Evolutionary conservation across 345 rosid species (phyloP), one percentile per base, ranked within the genome.

Genomic region (Syzygium aromaticum): DNA sequence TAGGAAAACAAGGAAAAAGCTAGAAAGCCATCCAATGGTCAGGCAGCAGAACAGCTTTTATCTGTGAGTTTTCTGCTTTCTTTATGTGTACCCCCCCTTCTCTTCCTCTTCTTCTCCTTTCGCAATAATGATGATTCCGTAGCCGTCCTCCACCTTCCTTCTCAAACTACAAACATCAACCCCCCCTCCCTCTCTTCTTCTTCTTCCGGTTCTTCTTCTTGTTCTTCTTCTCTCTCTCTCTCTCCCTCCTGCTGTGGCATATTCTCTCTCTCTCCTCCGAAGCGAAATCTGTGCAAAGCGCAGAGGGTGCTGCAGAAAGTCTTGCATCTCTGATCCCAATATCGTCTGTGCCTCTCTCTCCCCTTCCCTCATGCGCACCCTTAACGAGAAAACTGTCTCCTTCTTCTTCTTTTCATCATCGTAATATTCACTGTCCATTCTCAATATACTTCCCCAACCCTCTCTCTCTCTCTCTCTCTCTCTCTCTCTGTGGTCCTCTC

Each of bases 111-210:
- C 88, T 80, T 51, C 87, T 77, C 40, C 78, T 21, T 27, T 54
- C 33, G 22, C 52, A 43, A 84, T 88, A 54, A 90, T 86, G 89
- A 91, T 90, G 93, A 91, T 92, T 92, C 93, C 89, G 89, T 54
- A 86, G 85, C 86, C 43, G 40, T 54, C 56, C 56, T 28, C 73
- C 17, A 13, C 73, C 73, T 27, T 28, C 21, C 78, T 30, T 4
- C 77, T 8, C 5, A 19, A 33, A 73, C 46, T 33, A 16, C 73
- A 61, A 33, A n/a, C 33, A 30, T 61, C 73, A 33, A 5, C 6
- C 80, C 10, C 9, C 27, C 25, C 30, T 61, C 43, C 49, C 52
- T 57, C 52, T 40, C 46, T 51, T 38, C 25, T 84, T 28, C 38
- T 43, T 43, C 46, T 43, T 43, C 46, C 46, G 5, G 46, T 43